Evolutionary conservation across 352 stramenopile genomes (phyloP).

Genomic region (Pythium dissotocum): DNA sequence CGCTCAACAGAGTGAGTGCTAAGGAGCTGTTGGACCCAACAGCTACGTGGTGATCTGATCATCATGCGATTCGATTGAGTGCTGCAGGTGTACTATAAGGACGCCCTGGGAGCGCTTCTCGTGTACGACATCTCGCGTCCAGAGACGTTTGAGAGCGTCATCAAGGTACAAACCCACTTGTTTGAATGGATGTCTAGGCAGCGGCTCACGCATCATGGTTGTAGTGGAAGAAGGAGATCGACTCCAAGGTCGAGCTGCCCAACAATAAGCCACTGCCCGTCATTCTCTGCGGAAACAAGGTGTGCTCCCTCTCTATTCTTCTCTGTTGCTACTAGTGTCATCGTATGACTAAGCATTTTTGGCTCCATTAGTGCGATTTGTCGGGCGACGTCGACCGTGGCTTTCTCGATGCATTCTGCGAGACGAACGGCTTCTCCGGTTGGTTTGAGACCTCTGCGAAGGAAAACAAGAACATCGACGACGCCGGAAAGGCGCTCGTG

Average conservation of each 20-base stretch:
- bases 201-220: slow-evolving; percentile 7
- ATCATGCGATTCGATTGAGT: not conserved
- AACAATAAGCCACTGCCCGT: slow-evolving; percentile 91
- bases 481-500: slow-evolving; percentile 84
- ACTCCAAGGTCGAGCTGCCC: slow-evolving; percentile 89
- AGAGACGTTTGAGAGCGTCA: slow-evolving; percentile 90
- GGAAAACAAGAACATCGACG: slow-evolving; percentile 91
- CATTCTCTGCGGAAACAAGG: slow-evolving; percentile 94
- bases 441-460: slow-evolving; percentile 95
- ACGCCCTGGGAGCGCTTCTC: slow-evolving; percentile 88
- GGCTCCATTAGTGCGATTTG: slow-evolving; percentile 70
- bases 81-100: slow-evolving; percentile 91
- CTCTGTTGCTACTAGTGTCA: not conserved
- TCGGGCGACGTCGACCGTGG: slow-evolving; percentile 69
- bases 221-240: slow-evolving; percentile 94
- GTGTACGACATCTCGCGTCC: slow-evolving; percentile 93
- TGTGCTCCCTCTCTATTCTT: slow-evolving; percentile 21
- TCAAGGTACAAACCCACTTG: slow-evolving; percentile 50
- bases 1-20: slow-evolving; percentile 79
- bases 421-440: slow-evolving; percentile 88
- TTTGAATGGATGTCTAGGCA: not conserved
- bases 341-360: not conserved
- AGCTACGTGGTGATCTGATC: not conserved
- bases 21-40: not conserved
- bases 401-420: slow-evolving; percentile 88